phyloP scores from a whole-genome alignment of 225 moss, liverwort and hornwort genomes.

The Pseudisothecium myosuroides region DNA sequence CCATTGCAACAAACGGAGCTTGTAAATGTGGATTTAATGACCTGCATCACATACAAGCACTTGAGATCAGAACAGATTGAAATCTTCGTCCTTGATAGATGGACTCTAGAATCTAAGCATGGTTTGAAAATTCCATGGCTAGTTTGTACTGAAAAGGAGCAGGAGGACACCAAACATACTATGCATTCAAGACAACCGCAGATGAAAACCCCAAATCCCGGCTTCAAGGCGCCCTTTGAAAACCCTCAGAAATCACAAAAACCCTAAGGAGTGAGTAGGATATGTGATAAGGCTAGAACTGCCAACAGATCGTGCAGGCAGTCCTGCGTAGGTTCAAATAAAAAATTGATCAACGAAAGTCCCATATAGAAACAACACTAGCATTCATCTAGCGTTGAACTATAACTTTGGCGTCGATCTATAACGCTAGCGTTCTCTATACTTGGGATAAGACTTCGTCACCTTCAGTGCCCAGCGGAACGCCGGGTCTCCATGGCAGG shows the following conservation, averaged over 20 bases:
- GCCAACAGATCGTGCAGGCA: neutral
- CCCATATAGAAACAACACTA: neutral
- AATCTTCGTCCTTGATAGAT: neutral
- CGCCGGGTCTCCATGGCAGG: neutral
- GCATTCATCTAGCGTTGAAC: neutral
- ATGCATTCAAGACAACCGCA: neutral
- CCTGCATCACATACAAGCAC: slow-evolving; percentile 3
- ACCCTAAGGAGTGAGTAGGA: neutral
- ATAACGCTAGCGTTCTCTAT: neutral
- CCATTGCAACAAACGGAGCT: neutral
- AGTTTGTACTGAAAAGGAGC: neutral
- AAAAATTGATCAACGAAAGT: neutral
- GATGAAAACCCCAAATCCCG: neutral
- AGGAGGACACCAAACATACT: neutral
- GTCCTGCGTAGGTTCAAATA: no score
- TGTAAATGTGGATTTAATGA: neutral
- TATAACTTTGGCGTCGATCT: neutral
- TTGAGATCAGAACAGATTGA: neutral
- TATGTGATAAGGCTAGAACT: neutral
- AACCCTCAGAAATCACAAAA: neutral
- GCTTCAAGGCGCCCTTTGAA: neutral
- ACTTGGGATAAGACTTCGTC: neutral
- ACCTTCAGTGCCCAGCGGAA: neutral
- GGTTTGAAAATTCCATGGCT: neutral
- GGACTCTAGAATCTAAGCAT: neutral